A percentile compares a stretch with the other conserved stretches of the same genome.
Conservation (phyloP, 2,329 filamentous ascomycete species). For the Aspergillus clavatus region DNA sequence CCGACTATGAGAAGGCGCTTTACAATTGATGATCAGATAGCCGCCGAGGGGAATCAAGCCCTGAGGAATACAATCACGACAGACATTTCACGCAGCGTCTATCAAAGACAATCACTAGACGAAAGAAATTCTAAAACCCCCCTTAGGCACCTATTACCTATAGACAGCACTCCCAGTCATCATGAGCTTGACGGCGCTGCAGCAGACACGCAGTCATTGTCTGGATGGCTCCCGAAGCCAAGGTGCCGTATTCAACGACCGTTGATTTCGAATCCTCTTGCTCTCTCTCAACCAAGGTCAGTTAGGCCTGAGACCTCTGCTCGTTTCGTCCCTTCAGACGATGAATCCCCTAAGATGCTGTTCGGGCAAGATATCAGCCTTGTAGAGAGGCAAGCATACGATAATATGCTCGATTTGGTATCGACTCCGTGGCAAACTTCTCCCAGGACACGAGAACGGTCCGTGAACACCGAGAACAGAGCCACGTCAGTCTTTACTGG, state of each 20-base stretch:
- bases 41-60: conserved; percentile 17
- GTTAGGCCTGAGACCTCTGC: background rate
- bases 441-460: too few relatives aligned
- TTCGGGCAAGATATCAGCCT: conserved; percentile 16
- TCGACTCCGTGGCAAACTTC: conserved; percentile 3
- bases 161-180: background rate
- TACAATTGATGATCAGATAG: conserved; percentile 25
- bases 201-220: conserved; percentile 3
- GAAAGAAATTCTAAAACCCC: background rate
- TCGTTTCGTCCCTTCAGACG: background rate
- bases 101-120: background rate
- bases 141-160: background rate
- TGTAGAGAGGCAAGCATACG: background rate
- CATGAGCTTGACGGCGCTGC: background rate
- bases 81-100: background rate
- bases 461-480: too few relatives aligned
- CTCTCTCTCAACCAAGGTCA: background rate
- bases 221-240: conserved; percentile 16
- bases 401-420: conserved; percentile 10
- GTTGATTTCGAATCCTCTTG: background rate
- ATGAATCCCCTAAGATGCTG: conserved; percentile 5
- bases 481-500: background rate
- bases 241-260: conserved; percentile 8
- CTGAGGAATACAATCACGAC: background rate
- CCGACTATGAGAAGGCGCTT: conserved; percentile 13